phyloP scores from a whole-genome alignment of 352 stramenopile genomes.

The Phytophthora citrophthora region DNA sequence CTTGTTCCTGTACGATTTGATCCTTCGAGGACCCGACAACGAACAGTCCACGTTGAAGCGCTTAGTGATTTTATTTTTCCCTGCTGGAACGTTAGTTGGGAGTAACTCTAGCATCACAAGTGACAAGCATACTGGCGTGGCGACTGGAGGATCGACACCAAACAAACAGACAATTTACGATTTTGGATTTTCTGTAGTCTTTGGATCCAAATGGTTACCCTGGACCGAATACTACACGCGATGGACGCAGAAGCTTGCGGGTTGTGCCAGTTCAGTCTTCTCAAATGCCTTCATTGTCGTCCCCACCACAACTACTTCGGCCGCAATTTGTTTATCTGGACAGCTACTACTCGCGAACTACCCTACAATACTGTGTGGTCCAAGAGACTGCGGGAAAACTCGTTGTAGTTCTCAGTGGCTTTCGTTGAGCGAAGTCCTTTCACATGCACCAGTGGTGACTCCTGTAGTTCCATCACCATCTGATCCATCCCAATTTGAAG shows the following conservation, averaged over 20 bases:
- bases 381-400: constrained; percentile 59
- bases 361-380: constrained; percentile 44
- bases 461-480: too few species aligned
- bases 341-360: constrained; percentile 55
- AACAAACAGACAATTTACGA: constrained; percentile 63
- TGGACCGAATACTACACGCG: constrained; percentile 73
- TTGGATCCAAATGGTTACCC: constrained; percentile 73
- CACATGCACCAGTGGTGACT: constrained; percentile 2
- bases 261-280: not conserved
- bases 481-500: not conserved
- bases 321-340: constrained; percentile 51
- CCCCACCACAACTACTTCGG: constrained; percentile 41
- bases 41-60: constrained; percentile 64
- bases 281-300: constrained; percentile 18
- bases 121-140: constrained; percentile 16
- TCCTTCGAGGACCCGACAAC: constrained; percentile 53
- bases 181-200: constrained; percentile 73
- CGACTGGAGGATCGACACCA: not conserved
- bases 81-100: constrained; percentile 32
- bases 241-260: constrained; percentile 45
- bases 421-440: constrained; percentile 22
- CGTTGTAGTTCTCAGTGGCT: constrained; percentile 40
- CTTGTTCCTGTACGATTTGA: constrained; percentile 62
- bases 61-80: constrained; percentile 59
- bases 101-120: constrained; percentile 8